Evolutionary conservation across 2,329 filamentous ascomycete species (phyloP), one percentile per base, ranked within the genome.

Genomic region (Teratosphaeria viscida): DNA sequence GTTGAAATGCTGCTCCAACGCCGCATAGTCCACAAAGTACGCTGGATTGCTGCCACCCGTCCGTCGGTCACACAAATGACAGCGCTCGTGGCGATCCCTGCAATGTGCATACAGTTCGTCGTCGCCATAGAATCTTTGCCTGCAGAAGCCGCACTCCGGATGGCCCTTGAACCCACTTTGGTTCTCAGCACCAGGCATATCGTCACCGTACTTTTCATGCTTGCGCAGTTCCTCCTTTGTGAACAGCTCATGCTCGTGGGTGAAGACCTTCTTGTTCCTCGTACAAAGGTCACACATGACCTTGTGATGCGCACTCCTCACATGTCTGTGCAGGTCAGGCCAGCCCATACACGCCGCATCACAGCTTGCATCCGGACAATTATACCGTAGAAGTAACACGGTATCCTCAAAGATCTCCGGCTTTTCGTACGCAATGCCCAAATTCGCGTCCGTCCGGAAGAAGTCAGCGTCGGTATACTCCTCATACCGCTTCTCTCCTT

Each of bases 111-210:
- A 99, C 1, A 99, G 80, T 76, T 96, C 95, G 71, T 99, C 94
- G 66, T 92, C 90, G 54, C 95, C 92, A 73, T 97, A 99, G 75
- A 97, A 99, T 39, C 92, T 83, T 71, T 90, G 84, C 58, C 86
- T 85, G 73, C 94, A 99, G 75, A 99, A 99, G 4, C 85, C 89
- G 74, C 94, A 99, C 57, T 96, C 84, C 0, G 94, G 94, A 71
- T 99, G 94, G 8, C 94, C 94, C 72, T 88, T 94, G 77, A 99
- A 99, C 0, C 94, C 94, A 32, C 89, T 96, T 77, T 97, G 94
- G 68, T 96, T 90, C 43, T 88, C 79, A 0, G 92, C 88, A 37
- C 94, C 92, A 3, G 92, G 92, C 64, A 87, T 87, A 72, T 97
- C 90, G 69, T 99, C 94, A 60, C 94, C 94, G 63, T 87, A 85